phyloP scores from a whole-genome alignment of 73 alveolate species.

The Paraurostyla sp. region DNA sequence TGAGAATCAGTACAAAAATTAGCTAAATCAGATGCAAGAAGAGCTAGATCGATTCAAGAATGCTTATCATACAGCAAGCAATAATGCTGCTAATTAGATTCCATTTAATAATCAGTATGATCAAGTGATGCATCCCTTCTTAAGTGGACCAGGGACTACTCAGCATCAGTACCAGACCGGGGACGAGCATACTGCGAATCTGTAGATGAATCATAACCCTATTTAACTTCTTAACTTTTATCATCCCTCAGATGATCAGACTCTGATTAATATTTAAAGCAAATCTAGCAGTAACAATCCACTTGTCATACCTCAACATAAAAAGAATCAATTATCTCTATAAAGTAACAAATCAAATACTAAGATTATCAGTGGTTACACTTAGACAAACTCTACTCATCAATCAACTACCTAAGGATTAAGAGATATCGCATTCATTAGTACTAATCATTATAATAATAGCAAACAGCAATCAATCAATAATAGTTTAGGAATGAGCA shows the following conservation, averaged over 20 bases:
- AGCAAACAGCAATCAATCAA: not conserved
- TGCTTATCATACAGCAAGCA: not conserved
- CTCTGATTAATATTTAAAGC: not conserved
- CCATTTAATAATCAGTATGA: constrained; percentile 6
- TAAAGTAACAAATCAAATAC: not conserved
- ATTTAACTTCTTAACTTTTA: not conserved
- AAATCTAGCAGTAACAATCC: no score
- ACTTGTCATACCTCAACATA: not conserved
- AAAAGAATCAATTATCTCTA: constrained; percentile 29
- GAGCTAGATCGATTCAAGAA: not conserved
- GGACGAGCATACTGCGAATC: not conserved
- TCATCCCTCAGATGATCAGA: not conserved
- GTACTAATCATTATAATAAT: not conserved
- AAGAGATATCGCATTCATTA: not conserved
- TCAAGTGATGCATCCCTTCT: not conserved
- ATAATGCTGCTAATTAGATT: not conserved
- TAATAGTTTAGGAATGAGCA: not conserved
- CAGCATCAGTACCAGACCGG: constrained; percentile 4
- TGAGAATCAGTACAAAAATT: not conserved
- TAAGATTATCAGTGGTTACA: not conserved
- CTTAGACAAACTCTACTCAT: constrained; percentile 12
- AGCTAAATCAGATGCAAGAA: constrained; percentile 23
- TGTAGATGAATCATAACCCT: no score
- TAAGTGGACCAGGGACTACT: not conserved
- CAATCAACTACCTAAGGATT: not conserved